phyloP scores from a whole-genome alignment of 176 grass and related monocot species.

The Pontederia paniculata region DNA sequence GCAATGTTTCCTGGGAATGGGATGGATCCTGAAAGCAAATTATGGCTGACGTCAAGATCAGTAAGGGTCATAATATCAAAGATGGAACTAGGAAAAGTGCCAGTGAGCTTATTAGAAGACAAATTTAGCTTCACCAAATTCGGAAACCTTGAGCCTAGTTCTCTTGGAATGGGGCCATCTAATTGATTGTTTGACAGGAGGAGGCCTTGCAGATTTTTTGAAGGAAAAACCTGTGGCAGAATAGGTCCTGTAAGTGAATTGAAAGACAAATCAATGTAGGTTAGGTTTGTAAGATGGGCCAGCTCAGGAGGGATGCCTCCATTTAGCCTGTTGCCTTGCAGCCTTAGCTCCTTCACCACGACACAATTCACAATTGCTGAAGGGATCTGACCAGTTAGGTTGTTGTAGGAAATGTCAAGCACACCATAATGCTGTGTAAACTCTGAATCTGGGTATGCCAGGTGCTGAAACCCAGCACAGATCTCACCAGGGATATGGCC shows the following conservation, averaged over 20 bases:
- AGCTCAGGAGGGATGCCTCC: constrained; percentile 75
- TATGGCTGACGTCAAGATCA: constrained; percentile 66
- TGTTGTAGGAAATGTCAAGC: constrained; percentile 84
- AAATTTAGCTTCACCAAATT: constrained; percentile 58
- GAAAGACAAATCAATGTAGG: constrained; percentile 57
- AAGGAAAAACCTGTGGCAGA: constrained; percentile 39
- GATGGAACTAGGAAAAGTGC: constrained; percentile 45
- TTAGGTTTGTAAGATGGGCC: constrained; percentile 54
- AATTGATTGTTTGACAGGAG: constrained; percentile 75
- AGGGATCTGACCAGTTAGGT: constrained; percentile 59
- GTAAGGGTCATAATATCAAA: constrained; percentile 44
- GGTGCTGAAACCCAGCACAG: constrained; percentile 61
- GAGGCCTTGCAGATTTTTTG: constrained; percentile 65
- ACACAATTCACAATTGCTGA: constrained; percentile 49
- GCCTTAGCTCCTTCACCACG: constrained; percentile 48
- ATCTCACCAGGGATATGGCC: constrained; percentile 62
- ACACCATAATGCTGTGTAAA: constrained; percentile 88
- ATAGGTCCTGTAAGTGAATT: constrained; percentile 56
- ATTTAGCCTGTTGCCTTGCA: constrained; percentile 72
- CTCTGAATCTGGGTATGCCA: constrained; percentile 66
- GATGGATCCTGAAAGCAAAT: constrained; percentile 65
- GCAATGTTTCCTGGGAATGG: constrained; percentile 32
- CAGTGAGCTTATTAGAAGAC: constrained; percentile 64
- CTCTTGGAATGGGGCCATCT: constrained; percentile 47
- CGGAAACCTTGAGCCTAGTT: constrained; percentile 55